These are phyloP conservation scores for Monosporascus sp. DNA, from an alignment of 2,329 filamentous ascomycete species.

Conservation along the genomic window DNA sequence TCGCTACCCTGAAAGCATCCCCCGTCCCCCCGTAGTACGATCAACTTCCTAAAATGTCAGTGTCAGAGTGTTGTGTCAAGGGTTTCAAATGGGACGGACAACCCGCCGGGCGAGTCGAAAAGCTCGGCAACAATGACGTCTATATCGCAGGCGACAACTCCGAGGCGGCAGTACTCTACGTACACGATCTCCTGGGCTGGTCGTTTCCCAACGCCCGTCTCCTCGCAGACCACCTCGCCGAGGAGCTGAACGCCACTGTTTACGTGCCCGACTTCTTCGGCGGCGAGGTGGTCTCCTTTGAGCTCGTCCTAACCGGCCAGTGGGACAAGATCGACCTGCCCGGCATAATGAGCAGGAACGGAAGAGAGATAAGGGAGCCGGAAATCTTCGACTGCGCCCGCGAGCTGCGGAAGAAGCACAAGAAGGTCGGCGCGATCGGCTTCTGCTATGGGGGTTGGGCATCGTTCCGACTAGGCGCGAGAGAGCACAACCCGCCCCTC, in stretches of 20 bases:
- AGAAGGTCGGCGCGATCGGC: conserved; percentile 36
- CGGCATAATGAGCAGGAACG: conserved; percentile 29
- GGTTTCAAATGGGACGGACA: conserved; percentile 38
- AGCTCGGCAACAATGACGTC: conserved; percentile 28
- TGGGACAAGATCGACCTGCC: conserved; percentile 32
- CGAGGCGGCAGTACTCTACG: conserved; percentile 30
- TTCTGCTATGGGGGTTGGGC: conserved; percentile 46
- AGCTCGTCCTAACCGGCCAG: conserved; percentile 20
- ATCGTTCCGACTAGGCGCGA: conserved; percentile 34
- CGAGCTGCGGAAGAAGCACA: conserved; percentile 27
- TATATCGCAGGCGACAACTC: conserved; percentile 32
- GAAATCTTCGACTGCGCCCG: conserved; percentile 31
- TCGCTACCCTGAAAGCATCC: background rate
- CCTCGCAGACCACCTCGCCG: conserved; percentile 43
- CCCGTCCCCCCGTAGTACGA: background rate
- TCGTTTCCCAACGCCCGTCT: conserved; percentile 39
- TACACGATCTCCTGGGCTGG: conserved; percentile 40
- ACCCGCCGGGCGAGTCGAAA: conserved; percentile 30
- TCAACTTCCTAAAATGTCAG: conserved; percentile 9
- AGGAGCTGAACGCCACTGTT: conserved; percentile 39
- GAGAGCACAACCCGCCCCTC: conserved; percentile 26
- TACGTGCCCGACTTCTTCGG: conserved; percentile 36
- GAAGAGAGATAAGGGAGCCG: conserved; percentile 33
- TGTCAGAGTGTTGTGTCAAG: conserved; percentile 27
- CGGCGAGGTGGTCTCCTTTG: conserved; percentile 28